A percentile compares a stretch with the other conserved stretches of the same genome.
Conservation (phyloP, 208 protist genomes). For the Leishmania major region DNA sequence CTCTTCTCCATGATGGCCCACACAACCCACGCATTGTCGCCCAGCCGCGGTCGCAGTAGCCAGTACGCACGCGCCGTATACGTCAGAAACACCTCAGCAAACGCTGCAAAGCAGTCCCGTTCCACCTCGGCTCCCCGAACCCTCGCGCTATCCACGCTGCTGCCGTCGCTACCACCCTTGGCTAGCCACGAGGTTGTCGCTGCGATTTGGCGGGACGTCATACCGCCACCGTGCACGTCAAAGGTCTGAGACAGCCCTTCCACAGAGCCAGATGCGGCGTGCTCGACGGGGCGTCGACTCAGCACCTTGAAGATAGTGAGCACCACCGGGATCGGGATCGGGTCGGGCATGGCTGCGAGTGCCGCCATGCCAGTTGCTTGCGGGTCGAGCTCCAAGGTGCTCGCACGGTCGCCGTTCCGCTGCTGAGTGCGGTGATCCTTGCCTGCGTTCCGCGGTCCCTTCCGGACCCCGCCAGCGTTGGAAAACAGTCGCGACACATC, state of each 20-base stretch:
- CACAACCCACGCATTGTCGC: conserved; percentile 52
- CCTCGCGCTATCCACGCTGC: background rate
- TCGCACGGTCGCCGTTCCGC: background rate
- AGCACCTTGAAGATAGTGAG: conserved; percentile 26
- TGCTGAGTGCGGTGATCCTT: background rate
- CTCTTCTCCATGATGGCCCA: conserved; percentile 29
- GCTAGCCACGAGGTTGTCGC: conserved; percentile 13
- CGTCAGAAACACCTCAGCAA: conserved; percentile 58
- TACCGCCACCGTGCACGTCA: background rate
- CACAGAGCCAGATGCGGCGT: background rate
- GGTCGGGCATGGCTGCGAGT: conserved; percentile 25
- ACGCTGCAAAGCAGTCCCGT: conserved; percentile 19
- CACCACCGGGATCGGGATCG: conserved; percentile 21
- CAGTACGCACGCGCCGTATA: conserved; percentile 69
- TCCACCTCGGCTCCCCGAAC: background rate
- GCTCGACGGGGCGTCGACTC: background rate
- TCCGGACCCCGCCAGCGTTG: background rate
- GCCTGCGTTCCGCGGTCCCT: background rate
- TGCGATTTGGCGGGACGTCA: background rate
- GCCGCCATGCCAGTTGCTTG: conserved; percentile 22
- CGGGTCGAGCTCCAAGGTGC: conserved; percentile 7
- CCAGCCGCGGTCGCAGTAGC: conserved; percentile 64
- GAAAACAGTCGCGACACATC: conserved; percentile 20
- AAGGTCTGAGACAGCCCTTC: background rate
- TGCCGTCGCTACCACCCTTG: conserved; percentile 3